These are phyloP conservation scores for Bonia amplexicaulis DNA, from an alignment of 176 grass and related monocot genomes.

Conservation along the genomic window DNA sequence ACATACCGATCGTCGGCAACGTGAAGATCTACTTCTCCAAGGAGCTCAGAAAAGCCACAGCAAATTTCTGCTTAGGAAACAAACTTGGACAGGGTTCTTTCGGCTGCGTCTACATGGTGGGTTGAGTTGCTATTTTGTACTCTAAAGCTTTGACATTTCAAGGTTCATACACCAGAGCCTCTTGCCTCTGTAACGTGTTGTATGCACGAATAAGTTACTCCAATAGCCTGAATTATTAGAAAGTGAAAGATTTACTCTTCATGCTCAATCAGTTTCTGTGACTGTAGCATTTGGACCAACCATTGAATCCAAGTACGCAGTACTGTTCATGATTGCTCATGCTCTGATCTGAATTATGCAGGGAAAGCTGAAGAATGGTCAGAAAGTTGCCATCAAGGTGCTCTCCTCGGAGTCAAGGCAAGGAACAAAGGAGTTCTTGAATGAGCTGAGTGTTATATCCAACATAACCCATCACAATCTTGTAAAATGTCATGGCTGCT, in stretches of 20 bases:
- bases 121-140: slow-evolving; percentile 10
- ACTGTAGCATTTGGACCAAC: background rate
- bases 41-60: slow-evolving; percentile 66
- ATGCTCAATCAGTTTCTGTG: background rate
- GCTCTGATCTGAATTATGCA: slow-evolving; percentile 28
- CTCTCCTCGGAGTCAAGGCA: slow-evolving; percentile 75
- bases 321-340: slow-evolving; percentile 6
- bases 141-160: background rate
- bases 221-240: background rate
- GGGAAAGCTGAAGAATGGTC: slow-evolving; percentile 69
- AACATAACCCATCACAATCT: slow-evolving; percentile 72
- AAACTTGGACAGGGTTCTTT: slow-evolving; percentile 91
- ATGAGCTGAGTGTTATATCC: slow-evolving; percentile 67
- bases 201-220: background rate
- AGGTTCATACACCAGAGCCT: background rate
- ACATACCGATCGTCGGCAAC: slow-evolving; percentile 26
- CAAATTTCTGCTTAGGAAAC: slow-evolving; percentile 50
- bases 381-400: slow-evolving; percentile 82
- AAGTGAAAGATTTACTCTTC: background rate
- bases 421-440: slow-evolving; percentile 70
- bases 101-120: slow-evolving; percentile 72
- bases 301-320: background rate
- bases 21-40: slow-evolving; percentile 74
- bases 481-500: slow-evolving; percentile 68
- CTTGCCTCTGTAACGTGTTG: background rate